Conservation (phyloP, 2,329 filamentous ascomycete genomes). For the Beauveria sp. region DNA sequence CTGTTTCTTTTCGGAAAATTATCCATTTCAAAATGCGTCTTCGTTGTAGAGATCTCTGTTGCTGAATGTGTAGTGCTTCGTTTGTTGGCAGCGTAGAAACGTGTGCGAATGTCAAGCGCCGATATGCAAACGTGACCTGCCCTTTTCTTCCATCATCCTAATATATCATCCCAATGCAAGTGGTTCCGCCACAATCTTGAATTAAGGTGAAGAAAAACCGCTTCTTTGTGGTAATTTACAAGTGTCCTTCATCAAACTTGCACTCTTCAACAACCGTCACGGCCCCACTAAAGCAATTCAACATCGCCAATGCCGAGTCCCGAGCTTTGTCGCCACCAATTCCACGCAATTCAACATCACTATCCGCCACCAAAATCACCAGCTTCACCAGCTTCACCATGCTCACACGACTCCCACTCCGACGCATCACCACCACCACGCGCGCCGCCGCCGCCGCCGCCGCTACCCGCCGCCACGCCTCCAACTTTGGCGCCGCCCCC, state of each 20-base stretch:
- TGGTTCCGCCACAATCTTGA: too few relatives aligned
- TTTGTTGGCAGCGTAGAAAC: neutral
- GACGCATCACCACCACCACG: constrained; percentile 14
- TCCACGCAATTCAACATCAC: neutral
- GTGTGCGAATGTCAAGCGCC: neutral
- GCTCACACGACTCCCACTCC: constrained; percentile 10
- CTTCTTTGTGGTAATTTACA: too few relatives aligned
- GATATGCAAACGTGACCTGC: neutral
- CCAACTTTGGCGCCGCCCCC: constrained; percentile 43
- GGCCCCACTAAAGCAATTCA: neutral
- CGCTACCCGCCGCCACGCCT: constrained; percentile 25
- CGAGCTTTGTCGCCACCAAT: neutral
- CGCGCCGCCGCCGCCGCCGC: neutral
- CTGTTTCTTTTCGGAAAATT: neutral
- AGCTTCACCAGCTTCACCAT: neutral
- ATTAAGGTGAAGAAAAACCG: too few relatives aligned
- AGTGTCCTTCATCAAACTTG: too few relatives aligned
- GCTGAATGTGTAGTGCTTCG: neutral
- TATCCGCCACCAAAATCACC: neutral
- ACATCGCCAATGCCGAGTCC: neutral
- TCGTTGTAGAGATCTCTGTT: neutral
- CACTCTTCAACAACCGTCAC: neutral
- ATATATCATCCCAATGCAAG: too few relatives aligned
- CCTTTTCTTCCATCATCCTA: too few relatives aligned
- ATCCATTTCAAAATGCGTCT: neutral